Base-by-base conservation (phyloP, 768 basidiomycete species). In the Tephrocybe sp. region DNA sequence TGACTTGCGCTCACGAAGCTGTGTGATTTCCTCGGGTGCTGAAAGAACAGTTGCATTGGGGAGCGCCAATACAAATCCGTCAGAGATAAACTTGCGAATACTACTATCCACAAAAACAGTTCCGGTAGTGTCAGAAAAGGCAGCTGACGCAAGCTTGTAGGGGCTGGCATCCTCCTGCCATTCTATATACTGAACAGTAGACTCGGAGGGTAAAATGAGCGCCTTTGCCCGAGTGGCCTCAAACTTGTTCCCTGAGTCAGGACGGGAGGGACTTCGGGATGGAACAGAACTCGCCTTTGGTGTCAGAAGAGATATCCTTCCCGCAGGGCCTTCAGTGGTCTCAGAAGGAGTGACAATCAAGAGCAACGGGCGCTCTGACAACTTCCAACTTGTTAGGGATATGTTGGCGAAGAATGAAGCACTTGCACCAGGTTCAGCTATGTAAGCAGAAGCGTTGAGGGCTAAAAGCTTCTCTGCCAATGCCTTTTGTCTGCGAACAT, bases 341-440 rank as follows among this genome's bases (percentile, higher is more conserved):
- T 58, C 63, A 3, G 63, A 53, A 10, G 86, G 80, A 7, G 78
- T 74, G 37, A 93, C 59, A 49, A 89, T 74, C 26, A 93, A 70
- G 4, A 93, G 68, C 12, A 93, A 74, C 0, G 90, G 91, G 2
- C 92, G 78, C 68, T 94, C 92, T 9, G 88, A 89, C 26, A 90
- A 76, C 26, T 59, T 55, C 92, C 93, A 95, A 18, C 77, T 60
- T 7, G 75, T 53, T 4, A 58, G 62, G 11, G 86, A 85, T 51
- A 91, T 75, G 58, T 90, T 91, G n/a, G 75, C 83, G 64, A 79
- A 93, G 73, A 82, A 94, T 2, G 74, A 68, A 0, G 85, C 81
- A 50, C 74, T 87, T 12, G 88, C 80, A 0, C 88, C 83, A 21
- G 93, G 90, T 63, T 94, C 91, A 5, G 86, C 81, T 28, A 94